Conservation (phyloP, 208 protist species). For the Ichthyophonus hoferi region DNA sequence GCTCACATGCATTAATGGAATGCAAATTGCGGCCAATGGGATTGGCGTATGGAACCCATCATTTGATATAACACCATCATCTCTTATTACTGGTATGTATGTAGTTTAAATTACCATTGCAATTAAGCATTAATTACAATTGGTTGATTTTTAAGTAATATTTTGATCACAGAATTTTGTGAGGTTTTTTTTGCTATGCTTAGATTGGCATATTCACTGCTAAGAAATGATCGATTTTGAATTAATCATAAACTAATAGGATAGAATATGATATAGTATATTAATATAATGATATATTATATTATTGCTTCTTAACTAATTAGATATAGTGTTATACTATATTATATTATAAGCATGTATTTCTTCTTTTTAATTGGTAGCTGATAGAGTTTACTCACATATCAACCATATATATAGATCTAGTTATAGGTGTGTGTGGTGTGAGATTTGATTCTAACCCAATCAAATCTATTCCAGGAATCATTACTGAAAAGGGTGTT, state of each 20-base stretch:
- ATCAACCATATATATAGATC: too few species aligned
- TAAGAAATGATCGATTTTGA: background rate
- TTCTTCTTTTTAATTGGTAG: too few species aligned
- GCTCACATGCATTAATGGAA: slow-evolving; percentile 71
- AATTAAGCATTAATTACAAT: slow-evolving; percentile 27
- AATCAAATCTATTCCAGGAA: too few species aligned
- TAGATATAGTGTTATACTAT: too few species aligned
- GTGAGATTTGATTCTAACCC: too few species aligned
- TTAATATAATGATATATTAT: too few species aligned
- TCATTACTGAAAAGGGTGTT: slow-evolving; percentile 83
- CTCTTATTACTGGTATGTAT: slow-evolving; percentile 73
- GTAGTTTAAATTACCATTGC: slow-evolving; percentile 48
- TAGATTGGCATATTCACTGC: background rate
- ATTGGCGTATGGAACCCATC: slow-evolving; percentile 87
- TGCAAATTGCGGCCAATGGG: slow-evolving; percentile 74
- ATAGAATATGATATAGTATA: too few species aligned
- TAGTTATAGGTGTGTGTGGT: too few species aligned
- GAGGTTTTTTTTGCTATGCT: background rate
- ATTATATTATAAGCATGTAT: too few species aligned
- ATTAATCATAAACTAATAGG: too few species aligned
- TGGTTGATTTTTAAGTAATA: background rate
- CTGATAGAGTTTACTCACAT: too few species aligned
- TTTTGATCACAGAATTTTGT: background rate
- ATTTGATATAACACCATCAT: slow-evolving; percentile 89
- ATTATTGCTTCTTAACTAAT: too few species aligned